Conservation (phyloP, 2,329 filamentous ascomycete genomes). For the Verticillium klebahnii region DNA sequence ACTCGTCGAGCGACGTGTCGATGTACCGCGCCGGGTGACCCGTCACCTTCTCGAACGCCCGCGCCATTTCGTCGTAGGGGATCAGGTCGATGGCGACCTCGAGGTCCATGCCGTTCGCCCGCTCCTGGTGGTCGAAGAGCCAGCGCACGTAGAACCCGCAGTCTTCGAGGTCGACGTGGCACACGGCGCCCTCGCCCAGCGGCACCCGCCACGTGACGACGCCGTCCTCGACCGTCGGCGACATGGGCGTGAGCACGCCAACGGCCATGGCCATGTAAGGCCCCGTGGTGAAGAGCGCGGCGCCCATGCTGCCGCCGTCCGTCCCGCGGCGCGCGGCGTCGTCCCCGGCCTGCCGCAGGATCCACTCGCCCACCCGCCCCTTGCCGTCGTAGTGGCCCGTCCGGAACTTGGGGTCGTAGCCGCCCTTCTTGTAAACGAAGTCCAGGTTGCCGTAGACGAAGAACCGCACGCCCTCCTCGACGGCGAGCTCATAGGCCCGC, state of each 20-base stretch:
- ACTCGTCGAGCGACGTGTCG: slow-evolving; percentile 27
- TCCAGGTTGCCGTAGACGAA: slow-evolving; percentile 46
- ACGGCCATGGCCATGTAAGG: slow-evolving; percentile 44
- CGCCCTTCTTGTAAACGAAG: slow-evolving; percentile 40
- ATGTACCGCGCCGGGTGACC: slow-evolving; percentile 35
- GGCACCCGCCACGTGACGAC: slow-evolving; percentile 37
- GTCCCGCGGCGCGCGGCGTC: slow-evolving; percentile 7
- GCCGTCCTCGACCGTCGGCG: slow-evolving; percentile 31
- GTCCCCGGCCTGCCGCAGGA: slow-evolving; percentile 29
- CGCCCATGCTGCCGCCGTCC: slow-evolving; percentile 4
- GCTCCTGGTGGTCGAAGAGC: slow-evolving; percentile 40
- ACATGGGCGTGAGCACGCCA: slow-evolving; percentile 29
- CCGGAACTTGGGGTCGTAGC: slow-evolving; percentile 39
- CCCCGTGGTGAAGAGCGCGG: slow-evolving; percentile 31
- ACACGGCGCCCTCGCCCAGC: slow-evolving; percentile 32
- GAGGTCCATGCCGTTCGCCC: slow-evolving; percentile 39
- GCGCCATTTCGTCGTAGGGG: slow-evolving; percentile 31
- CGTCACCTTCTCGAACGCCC: slow-evolving; percentile 36
- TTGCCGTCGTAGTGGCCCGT: slow-evolving; percentile 45
- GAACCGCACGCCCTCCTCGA: slow-evolving; percentile 37
- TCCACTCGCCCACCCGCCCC: slow-evolving; percentile 38
- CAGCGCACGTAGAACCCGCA: slow-evolving; percentile 41
- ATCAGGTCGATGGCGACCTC: slow-evolving; percentile 37
- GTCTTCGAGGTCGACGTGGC: slow-evolving; percentile 40
- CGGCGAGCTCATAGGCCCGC: slow-evolving; percentile 32